Evolutionary conservation across 148 eudicot genomes (phyloP), one percentile per base, ranked within the genome.

Genomic region (Rhododendron vialii): DNA sequence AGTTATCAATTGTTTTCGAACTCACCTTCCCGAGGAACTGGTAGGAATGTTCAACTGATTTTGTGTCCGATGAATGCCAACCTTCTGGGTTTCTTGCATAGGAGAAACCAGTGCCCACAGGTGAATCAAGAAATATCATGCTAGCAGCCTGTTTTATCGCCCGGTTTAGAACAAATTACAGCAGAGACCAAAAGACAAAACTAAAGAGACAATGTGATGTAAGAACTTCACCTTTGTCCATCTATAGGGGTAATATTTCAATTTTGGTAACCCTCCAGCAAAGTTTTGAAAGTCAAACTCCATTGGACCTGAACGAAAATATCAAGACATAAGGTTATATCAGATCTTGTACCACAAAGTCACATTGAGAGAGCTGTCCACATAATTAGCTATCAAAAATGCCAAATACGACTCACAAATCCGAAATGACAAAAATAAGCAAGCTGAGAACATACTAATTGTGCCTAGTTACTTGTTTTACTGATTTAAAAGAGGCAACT

Each of bases 61-160:
- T 76, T 57, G 89, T 76, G 87, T 89, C 90, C 3, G 89, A 63
- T 0, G 85, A 45, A 65, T 57, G 61, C 73, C 85, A 87, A 11
- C 83, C 86, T 33, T 24, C 80, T 4, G 45, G 67, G n/a, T 85
- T 80, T 87, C 82, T 87, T 15, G 87, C 65, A 73, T 89, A 89
- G 53, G 90, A 89, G 87, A 89, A 89, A 7, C 90, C 90, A 1
- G 90, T 67, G 26, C 90, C 90, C 79, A 84, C 87, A 2, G 90
- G 90, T 74, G 89, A 75, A 67, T 89, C 90, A 45, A 89, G 74
- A 77, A 87, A 89, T 65, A 89, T 75, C 36, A 89, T 77, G 83
- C 88, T 89, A 65, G 88, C 79, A 84, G 48, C 74, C 90, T 89
- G 84, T 6, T 41, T 41, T 6, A 41, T 41, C 45, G 45, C 8